These are phyloP conservation scores for Gryganskiella cystojenkinii DNA, from an alignment of 192 early-diverging fungal genomes.

Conservation along the genomic window DNA sequence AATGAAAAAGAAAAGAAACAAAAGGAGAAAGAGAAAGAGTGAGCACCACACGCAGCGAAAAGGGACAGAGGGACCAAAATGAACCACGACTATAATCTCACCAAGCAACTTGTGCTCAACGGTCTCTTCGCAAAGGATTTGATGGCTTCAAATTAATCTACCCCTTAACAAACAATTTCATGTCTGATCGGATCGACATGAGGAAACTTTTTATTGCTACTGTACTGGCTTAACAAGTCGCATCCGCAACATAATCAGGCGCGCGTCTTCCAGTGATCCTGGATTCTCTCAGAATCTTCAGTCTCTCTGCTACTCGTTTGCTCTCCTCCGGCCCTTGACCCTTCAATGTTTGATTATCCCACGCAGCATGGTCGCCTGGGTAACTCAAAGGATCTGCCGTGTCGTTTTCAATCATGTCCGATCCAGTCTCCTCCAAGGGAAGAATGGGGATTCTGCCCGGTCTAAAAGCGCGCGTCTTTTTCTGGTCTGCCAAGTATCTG, in stretches of 20 bases:
- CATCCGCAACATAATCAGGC: constrained; percentile 28
- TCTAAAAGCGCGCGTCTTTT: constrained; percentile 42
- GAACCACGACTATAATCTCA: too few relatives aligned
- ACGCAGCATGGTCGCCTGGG: constrained; percentile 38
- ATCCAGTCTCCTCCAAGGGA: neutral
- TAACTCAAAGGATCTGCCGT: constrained; percentile 43
- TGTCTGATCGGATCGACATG: too few relatives aligned
- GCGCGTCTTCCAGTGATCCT: constrained; percentile 22
- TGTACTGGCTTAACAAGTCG: constrained; percentile 14
- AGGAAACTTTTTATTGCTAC: too few relatives aligned
- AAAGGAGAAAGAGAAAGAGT: too few relatives aligned
- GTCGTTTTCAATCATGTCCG: neutral
- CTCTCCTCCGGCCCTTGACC: constrained; percentile 27
- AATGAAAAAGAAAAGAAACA: too few relatives aligned
- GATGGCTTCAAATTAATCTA: too few relatives aligned
- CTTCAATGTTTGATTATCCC: constrained; percentile 14
- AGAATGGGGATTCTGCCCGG: constrained; percentile 33
- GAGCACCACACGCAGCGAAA: too few relatives aligned
- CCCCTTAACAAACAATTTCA: too few relatives aligned
- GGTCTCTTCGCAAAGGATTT: too few relatives aligned
- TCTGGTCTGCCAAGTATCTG: constrained; percentile 22
- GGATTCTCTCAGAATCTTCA: constrained; percentile 26
- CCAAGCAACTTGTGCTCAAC: too few relatives aligned
- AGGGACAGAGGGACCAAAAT: too few relatives aligned
- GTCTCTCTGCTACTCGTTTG: constrained; percentile 20